Conservation (phyloP, 257 asterid genomes). For the Scutellaria galericulata region DNA sequence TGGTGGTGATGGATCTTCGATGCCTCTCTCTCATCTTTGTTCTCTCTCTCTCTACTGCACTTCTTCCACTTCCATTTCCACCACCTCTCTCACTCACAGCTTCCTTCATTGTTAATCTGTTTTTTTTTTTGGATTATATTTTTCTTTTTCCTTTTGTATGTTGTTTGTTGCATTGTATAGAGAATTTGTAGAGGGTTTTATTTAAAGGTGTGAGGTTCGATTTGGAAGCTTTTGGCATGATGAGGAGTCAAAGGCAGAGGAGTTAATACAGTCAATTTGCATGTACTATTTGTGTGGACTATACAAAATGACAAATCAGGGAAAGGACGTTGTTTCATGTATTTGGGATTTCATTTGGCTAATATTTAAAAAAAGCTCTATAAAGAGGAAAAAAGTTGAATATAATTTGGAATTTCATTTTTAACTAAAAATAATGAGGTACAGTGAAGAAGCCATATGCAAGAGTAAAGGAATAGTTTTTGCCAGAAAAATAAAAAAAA, state of each 20-base stretch:
- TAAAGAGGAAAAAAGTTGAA: no score
- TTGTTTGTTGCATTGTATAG: neutral
- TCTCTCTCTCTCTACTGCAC: conserved; percentile 43
- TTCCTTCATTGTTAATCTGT: conserved; percentile 35
- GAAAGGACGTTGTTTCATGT: neutral
- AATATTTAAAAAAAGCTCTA: no score
- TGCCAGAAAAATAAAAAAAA: no score
- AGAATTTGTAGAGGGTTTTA: neutral
- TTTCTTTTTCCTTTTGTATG: neutral
- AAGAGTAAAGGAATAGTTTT: no score
- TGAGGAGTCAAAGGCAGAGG: conserved; percentile 31
- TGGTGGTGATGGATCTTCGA: conserved; percentile 59
- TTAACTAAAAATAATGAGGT: no score
- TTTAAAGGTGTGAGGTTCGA: neutral
- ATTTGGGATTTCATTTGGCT: no score
- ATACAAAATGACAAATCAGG: neutral
- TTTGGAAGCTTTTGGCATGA: conserved; percentile 38
- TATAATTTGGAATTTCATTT: no score
- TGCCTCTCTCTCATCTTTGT: conserved; percentile 60
- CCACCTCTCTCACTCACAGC: conserved; percentile 7
- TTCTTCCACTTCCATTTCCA: conserved; percentile 27
- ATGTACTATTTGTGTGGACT: conserved; percentile 31
- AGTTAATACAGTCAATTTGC: conserved; percentile 53
- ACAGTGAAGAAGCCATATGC: no score
- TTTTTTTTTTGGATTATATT: neutral